Evolutionary conservation across 106 monocot genomes (phyloP).

Genomic region (Dendrobium catenatum): DNA sequence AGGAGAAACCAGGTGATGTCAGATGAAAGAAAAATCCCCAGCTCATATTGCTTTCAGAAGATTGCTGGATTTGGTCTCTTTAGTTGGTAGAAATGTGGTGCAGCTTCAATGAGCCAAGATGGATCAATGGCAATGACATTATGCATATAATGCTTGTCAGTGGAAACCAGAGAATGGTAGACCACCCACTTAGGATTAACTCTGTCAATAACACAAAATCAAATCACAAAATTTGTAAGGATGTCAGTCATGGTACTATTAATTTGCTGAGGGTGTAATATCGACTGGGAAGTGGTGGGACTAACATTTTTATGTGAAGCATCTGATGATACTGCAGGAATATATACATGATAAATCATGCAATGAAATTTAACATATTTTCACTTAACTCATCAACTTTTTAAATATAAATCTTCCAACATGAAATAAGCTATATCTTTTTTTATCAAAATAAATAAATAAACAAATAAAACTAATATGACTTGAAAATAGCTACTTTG

Average conservation of each 20-base stretch:
- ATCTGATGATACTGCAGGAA: neutral
- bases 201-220: slow-evolving; percentile 28
- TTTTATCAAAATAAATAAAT: neutral
- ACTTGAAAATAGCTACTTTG: too few relatives aligned
- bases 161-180: slow-evolving; percentile 86
- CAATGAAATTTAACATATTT: neutral
- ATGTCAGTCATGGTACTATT: neutral
- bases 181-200: slow-evolving; percentile 97
- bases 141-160: slow-evolving; percentile 94
- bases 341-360: neutral
- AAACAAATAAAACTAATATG: too few relatives aligned
- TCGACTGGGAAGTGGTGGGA: neutral
- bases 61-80: slow-evolving; percentile 45
- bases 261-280: neutral
- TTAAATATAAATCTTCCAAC: neutral
- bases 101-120: slow-evolving; percentile 88
- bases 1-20: neutral
- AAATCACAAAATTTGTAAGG: neutral
- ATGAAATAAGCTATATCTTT: neutral
- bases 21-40: neutral
- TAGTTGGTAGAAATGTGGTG: slow-evolving; percentile 82
- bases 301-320: neutral
- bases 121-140: slow-evolving; percentile 90
- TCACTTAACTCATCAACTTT: neutral
- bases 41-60: slow-evolving; percentile 21